Base-by-base conservation (phyloP, 2,329 filamentous ascomycete genomes). In the Decorospora gaudefroyi region DNA sequence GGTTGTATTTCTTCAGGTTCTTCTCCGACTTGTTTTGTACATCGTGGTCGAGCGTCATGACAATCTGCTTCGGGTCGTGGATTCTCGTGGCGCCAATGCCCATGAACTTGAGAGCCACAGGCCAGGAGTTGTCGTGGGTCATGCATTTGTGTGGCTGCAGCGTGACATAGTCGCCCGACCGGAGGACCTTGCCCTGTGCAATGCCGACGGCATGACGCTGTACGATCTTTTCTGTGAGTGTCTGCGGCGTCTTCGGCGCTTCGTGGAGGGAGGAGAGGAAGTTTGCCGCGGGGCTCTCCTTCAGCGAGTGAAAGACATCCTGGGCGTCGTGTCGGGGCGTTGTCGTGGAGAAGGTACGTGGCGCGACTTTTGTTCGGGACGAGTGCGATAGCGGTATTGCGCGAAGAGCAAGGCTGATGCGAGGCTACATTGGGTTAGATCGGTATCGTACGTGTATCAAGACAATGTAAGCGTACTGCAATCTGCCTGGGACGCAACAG, bases 181-280 rank as follows among this genome's bases (percentile, higher is more conserved):
- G 80, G 61, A 96, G 87, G 44, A 79, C 76, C 74, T 96, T 95
- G 47, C 84, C 88, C 8, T 82, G 70, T 1, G 87, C 72, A 1
- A 96, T 79, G 7, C 85, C 88, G n/a, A 90, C 78, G 0, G 89
- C 80, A 70, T 95, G 86, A 11, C 79, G 74, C 69, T 96, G 91
- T 0, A 96, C 85, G 46, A 96, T 96, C 77, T 96, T 96, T 70
- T 96, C 91, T 2, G 88, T 93, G 37, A 96, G 72, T 2, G 88
- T 96, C 72, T 96, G 90, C 0, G 88, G 81, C 2, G 72, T 70
- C 12, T 70, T 66, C 18, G 74, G 59, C 25, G 63, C 67, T 12
- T 70, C 63, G 32, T 68, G 80, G 22, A 88, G 85, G 27, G 86
- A 83, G 53, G 95, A 83, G 51, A 96, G 81, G 47, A 90, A 84